These are phyloP conservation scores for Wickerhamomyces strasburgensis DNA, from an alignment of 805 yeast species.

Conservation along the genomic window DNA sequence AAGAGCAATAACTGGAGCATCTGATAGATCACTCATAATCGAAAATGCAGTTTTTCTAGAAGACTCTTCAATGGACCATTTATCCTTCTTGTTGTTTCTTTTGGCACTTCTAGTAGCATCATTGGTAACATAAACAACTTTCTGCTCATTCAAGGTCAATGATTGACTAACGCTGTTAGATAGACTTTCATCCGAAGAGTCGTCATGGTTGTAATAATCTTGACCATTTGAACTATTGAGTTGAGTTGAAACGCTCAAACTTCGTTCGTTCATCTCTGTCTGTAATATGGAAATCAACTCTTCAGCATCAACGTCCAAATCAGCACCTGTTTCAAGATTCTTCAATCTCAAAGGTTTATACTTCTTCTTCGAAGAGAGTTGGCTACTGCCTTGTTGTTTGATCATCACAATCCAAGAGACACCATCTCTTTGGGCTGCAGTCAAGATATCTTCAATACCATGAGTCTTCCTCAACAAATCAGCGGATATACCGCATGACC, in stretches of 20 bases:
- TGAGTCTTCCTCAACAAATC: conserved; percentile 51
- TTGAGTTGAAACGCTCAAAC: background rate
- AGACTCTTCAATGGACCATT: conserved; percentile 71
- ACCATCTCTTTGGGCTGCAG: conserved; percentile 62
- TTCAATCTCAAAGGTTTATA: conserved; percentile 76
- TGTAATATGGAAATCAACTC: conserved; percentile 52
- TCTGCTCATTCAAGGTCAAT: conserved; percentile 40
- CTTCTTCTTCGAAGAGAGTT: conserved; percentile 34
- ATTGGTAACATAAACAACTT: conserved; percentile 64
- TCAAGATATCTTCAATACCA: conserved; percentile 58
- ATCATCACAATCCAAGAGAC: conserved; percentile 74
- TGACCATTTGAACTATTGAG: conserved; percentile 11
- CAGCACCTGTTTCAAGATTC: conserved; percentile 54
- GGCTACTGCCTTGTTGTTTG: conserved; percentile 51
- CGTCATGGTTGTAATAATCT: conserved; percentile 19
- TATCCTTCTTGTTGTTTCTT: conserved; percentile 69
- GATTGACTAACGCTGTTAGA: conserved; percentile 21
- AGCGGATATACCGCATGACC: conserved; percentile 77
- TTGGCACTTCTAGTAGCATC: conserved; percentile 77
- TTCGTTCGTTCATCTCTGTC: conserved; percentile 21
- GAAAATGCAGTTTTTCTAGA: conserved; percentile 56
- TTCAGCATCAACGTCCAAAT: conserved; percentile 65
- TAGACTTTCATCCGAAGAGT: conserved; percentile 23
- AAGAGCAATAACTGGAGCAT: conserved; percentile 70
- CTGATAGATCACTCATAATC: conserved; percentile 48